Evolutionary conservation across 805 yeast genomes (phyloP), one percentile per base, ranked within the genome.

Genomic region (Candida xiaguanensis): DNA sequence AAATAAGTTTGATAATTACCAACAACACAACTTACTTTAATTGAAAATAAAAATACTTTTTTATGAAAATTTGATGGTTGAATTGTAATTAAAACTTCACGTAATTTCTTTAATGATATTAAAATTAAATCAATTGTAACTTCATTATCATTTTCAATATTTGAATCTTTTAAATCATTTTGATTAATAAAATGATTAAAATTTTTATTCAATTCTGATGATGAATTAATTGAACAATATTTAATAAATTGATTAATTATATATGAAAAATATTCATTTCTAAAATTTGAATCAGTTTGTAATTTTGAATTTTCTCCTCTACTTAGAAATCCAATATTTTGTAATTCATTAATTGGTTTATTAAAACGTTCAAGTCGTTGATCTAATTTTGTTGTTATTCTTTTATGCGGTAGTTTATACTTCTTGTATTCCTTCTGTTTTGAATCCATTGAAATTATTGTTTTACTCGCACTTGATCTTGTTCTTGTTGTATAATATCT

Each of bases 291-390:
- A 48, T 73, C 72, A 3, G 57, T 50, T 48, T 72, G 79, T 30
- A 82, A 61, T 28, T 74, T 52, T 37, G 52, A 53, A 40, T 74
- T 80, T 31, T 74, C 80, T 1, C 86, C 85, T 41, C 87, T 60
- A 45, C 86, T 81, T 6, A 80, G 56, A 36, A 77, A 60, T 0
- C 86, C 85, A 44, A 68, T 77, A 5, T 62, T 69, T 13, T 46
- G 45, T 26, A 29, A 32, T 6, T 20, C 22, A 2, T 43, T 28
- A 15, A 13, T 38, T 13, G 36, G 36, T 15, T 32, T 36, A 14
- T 28, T 29, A 37, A 45, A 42, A 25, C 46, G 16, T 9, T 19
- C 19, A n/a, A 36, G 12, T 39, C 43, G 25, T 25, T 32, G 16
- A 11, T 27, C 5, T 15, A 24, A 25, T 19, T 29, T 13, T 22